Percentiles rank a stretch among this genome's conserved stretches.
These are phyloP conservation scores for Jatropha curcas DNA, from an alignment of 345 rosid genomes.

Conservation along the genomic window DNA sequence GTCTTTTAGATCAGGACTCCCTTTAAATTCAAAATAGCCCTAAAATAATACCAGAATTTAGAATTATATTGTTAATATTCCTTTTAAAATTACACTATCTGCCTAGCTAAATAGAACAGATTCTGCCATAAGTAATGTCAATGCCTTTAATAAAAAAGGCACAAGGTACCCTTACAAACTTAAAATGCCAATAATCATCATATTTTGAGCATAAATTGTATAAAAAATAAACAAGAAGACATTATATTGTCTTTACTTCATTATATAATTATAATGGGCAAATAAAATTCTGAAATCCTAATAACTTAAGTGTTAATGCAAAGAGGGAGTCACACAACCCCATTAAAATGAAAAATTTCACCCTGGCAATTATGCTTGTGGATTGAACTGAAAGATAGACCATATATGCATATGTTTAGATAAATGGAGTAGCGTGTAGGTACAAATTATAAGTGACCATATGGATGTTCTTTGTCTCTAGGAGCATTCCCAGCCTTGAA, in stretches of 20 bases:
- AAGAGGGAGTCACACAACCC: background rate
- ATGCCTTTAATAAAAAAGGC: background rate
- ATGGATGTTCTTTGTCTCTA: conserved; percentile 89
- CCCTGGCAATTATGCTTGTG: too few relatives aligned
- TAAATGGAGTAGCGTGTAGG: conserved; percentile 40
- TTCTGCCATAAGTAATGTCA: background rate
- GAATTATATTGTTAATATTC: background rate
- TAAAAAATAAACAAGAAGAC: background rate
- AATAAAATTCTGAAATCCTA: background rate
- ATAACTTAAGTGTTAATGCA: background rate
- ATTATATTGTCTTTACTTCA: background rate
- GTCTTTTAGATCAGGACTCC: background rate
- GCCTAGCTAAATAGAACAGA: background rate
- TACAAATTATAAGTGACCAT: conserved; percentile 68
- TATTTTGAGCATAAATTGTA: background rate
- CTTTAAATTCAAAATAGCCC: background rate
- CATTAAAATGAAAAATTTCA: too few relatives aligned
- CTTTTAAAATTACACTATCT: background rate
- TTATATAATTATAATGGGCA: background rate
- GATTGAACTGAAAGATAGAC: background rate
- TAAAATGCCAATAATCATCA: background rate
- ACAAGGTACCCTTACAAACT: background rate
- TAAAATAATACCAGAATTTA: background rate
- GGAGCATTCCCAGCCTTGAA: conserved; percentile 87
- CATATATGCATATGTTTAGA: conserved; percentile 4